phyloP scores from a whole-genome alignment of 1,139 yeast genomes.

The Candida buenavistaensis region DNA sequence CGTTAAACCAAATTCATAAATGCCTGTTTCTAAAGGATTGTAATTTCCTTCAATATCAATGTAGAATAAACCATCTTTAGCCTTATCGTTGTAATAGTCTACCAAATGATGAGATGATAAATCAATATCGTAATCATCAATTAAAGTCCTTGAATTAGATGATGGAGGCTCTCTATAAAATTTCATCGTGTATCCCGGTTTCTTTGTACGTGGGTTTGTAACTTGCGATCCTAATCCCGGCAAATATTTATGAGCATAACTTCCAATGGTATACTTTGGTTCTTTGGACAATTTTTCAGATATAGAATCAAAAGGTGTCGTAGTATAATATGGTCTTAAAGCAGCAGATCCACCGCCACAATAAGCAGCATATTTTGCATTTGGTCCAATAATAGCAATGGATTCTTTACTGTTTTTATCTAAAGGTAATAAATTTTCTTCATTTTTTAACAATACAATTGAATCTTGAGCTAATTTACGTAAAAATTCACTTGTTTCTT shows the following conservation, averaged over 20 bases:
- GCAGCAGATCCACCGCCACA: conserved; percentile 41
- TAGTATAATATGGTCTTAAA: conserved; percentile 27
- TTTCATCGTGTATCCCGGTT: conserved; percentile 38
- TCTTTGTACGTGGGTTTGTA: conserved; percentile 32
- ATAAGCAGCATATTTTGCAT: conserved; percentile 28
- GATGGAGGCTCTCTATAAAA: conserved; percentile 31
- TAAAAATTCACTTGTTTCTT: conserved; percentile 42
- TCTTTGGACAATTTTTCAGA: conserved; percentile 17
- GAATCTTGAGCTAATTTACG: conserved; percentile 52
- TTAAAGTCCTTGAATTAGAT: conserved; percentile 17
- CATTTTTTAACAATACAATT: conserved; percentile 55
- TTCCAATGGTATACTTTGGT: conserved; percentile 23
- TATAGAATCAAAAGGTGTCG: conserved; percentile 33
- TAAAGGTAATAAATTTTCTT: conserved; percentile 43
- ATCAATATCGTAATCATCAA: conserved; percentile 38
- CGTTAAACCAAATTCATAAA: conserved; percentile 50
- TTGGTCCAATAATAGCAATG: conserved; percentile 38
- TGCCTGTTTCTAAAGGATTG: conserved; percentile 46
- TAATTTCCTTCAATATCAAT: conserved; percentile 46
- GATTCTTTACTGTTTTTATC: conserved; percentile 16
- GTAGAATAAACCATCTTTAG: conserved; percentile 26
- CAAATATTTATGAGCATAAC: conserved; percentile 23
- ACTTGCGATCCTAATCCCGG: conserved; percentile 29
- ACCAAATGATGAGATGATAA: conserved; percentile 41
- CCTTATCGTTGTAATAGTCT: conserved; percentile 41